Evolutionary conservation across 768 basidiomycete genomes (phyloP).

Genomic region (Trichaptum fuscoviolaceum): DNA sequence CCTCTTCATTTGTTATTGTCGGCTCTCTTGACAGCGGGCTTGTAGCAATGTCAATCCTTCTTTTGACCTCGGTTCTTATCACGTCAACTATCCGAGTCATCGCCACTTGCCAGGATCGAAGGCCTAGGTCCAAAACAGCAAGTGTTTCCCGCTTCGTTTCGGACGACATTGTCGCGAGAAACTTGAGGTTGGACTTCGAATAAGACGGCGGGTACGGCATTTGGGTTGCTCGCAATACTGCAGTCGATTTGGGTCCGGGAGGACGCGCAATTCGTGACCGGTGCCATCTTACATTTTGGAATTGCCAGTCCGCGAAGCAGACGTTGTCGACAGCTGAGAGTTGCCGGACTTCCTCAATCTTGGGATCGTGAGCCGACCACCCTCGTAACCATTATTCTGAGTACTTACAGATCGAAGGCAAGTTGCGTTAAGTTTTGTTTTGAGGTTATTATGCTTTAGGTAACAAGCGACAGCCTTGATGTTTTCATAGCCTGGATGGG

Average conservation of each 20-base stretch:
- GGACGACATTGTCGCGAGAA: constrained; percentile 5
- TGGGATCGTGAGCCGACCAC: constrained; percentile 9
- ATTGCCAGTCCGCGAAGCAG: constrained; percentile 36
- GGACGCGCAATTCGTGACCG: constrained; percentile 27
- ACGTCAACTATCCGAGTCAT: constrained; percentile 36
- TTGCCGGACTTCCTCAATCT: constrained; percentile 39
- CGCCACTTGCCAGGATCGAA: constrained; percentile 28
- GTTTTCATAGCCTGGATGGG: constrained; percentile 40
- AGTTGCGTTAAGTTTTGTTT: constrained; percentile 36
- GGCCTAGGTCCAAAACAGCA: constrained; percentile 27
- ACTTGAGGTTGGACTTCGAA: constrained; percentile 8
- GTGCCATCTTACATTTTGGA: constrained; percentile 27
- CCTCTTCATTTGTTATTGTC: neutral
- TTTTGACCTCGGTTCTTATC: constrained; percentile 29
- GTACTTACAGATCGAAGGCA: constrained; percentile 36
- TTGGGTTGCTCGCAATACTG: neutral
- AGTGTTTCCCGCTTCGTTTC: constrained; percentile 3
- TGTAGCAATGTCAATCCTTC: constrained; percentile 21
- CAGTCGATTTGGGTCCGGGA: constrained; percentile 19
- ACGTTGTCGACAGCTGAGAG: constrained; percentile 39
- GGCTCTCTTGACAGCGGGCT: neutral
- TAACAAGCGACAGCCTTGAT: constrained; percentile 43
- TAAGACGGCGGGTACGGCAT: neutral
- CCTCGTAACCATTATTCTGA: neutral
- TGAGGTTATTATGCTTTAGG: constrained; percentile 34